Evolutionary conservation across 345 rosid species (phyloP).

Genomic region (Citrus glauca): DNA sequence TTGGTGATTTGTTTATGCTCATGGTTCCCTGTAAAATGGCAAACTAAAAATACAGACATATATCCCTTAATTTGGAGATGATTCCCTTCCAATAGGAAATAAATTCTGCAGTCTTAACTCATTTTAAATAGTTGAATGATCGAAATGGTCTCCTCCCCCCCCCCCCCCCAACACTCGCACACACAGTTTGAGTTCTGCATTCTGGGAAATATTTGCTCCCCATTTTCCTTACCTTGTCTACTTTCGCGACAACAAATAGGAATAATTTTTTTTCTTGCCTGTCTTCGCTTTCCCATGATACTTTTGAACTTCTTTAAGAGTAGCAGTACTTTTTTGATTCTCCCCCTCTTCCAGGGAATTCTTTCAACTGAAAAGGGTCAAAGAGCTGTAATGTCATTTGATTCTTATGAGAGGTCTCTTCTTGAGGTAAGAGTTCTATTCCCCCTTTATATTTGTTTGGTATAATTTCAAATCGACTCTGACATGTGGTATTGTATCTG

Average conservation of each 20-base stretch:
- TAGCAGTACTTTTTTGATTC: conserved; percentile 11
- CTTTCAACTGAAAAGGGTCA: conserved; percentile 93
- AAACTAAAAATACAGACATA: background rate
- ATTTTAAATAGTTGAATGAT: background rate
- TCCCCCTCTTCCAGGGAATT: conserved; percentile 59
- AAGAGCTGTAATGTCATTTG: conserved; percentile 56
- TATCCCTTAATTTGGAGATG: background rate
- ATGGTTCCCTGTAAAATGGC: background rate
- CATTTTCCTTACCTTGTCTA: background rate
- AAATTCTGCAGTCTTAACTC: background rate
- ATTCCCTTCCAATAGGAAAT: background rate
- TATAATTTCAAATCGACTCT: background rate
- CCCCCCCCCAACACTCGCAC: fast-evolving
- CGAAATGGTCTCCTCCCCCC: background rate
- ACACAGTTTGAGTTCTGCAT: background rate
- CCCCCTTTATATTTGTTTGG: conserved; percentile 13
- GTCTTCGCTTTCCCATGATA: background rate
- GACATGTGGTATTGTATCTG: background rate
- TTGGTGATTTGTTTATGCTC: background rate
- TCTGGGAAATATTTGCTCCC: background rate
- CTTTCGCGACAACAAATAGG: background rate
- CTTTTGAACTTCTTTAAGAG: background rate
- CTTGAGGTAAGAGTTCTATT: conserved; percentile 53
- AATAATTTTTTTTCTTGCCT: background rate
- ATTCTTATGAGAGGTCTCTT: conserved; percentile 73